phyloP scores from a whole-genome alignment of 495 filamentous ascomycete genomes.

The Cercophora newfieldiana region DNA sequence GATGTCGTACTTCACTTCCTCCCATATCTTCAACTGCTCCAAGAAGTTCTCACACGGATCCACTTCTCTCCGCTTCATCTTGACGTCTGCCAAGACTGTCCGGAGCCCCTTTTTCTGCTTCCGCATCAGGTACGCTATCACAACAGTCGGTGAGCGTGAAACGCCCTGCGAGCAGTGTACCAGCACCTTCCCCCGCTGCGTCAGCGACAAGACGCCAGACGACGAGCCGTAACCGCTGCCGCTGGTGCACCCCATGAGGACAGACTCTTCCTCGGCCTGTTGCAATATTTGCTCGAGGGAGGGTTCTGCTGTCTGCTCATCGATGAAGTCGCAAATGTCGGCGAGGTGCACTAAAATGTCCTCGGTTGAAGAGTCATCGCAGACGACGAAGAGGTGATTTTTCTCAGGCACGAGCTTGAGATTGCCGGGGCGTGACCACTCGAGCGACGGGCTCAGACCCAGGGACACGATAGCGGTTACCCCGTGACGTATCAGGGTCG shows the following conservation, averaged over 20 bases:
- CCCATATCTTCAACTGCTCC: slow-evolving; percentile 24
- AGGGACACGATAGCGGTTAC: slow-evolving; percentile 43
- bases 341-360: slow-evolving; percentile 37
- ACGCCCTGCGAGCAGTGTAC: slow-evolving; percentile 15
- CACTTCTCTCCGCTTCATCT: background rate
- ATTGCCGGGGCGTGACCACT: slow-evolving; percentile 28
- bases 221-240: background rate
- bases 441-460: slow-evolving; percentile 5
- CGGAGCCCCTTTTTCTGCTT: background rate
- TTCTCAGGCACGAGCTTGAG: slow-evolving; percentile 32
- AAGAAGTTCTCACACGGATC: slow-evolving; percentile 16
- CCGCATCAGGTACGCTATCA: slow-evolving; percentile 22
- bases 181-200: slow-evolving; percentile 1
- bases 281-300: background rate
- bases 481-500: slow-evolving; percentile 32
- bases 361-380: slow-evolving; percentile 39
- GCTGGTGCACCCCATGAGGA: background rate
- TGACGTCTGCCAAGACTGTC: background rate
- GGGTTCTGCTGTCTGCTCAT: slow-evolving; percentile 11
- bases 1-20: slow-evolving; percentile 15
- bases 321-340: slow-evolving; percentile 45
- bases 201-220: background rate
- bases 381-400: slow-evolving; percentile 38
- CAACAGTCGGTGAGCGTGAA: slow-evolving; percentile 12
- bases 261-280: background rate